Evolutionary conservation across 306 rosid genomes (phyloP).

Genomic region (Delonix regia): DNA sequence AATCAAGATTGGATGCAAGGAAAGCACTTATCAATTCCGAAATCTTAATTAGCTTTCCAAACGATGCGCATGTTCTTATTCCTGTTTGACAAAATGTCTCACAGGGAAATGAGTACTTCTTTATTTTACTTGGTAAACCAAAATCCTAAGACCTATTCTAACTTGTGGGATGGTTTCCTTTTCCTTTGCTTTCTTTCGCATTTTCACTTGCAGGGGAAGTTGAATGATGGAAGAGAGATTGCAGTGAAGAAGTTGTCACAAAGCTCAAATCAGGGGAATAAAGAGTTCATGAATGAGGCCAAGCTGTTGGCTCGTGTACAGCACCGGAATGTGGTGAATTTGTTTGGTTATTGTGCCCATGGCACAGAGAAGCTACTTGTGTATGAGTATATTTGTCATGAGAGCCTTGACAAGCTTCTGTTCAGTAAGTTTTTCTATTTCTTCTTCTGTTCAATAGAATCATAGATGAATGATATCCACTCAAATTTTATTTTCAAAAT

Average conservation of each 20-base stretch:
- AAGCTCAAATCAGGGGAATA: constrained; percentile 82
- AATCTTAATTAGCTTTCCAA: background rate
- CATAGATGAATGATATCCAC: constrained; percentile 13
- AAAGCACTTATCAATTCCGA: background rate
- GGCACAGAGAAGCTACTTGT: constrained; percentile 84
- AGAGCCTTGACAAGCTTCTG: constrained; percentile 92
- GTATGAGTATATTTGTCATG: constrained; percentile 80
- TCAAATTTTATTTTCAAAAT: background rate
- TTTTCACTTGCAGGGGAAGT: constrained; percentile 63
- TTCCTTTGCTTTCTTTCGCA: background rate
- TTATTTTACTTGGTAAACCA: constrained; percentile 13
- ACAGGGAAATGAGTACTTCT: background rate
- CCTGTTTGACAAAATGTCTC: constrained; percentile 2
- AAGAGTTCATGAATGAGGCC: constrained; percentile 88
- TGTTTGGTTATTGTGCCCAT: constrained; percentile 84
- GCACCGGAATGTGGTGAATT: constrained; percentile 88
- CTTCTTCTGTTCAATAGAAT: background rate
- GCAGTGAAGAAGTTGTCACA: constrained; percentile 89
- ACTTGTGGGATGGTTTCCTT: background rate
- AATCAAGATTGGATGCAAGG: constrained; percentile 10
- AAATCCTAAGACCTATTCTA: constrained; percentile 3
- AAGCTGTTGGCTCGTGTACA: constrained; percentile 90
- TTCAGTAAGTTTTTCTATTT: constrained; percentile 70
- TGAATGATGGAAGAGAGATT: constrained; percentile 85
- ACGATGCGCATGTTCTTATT: background rate